Evolutionary conservation across 2,329 filamentous ascomycete genomes (phyloP).

Genomic region (Fusarium sp.): DNA sequence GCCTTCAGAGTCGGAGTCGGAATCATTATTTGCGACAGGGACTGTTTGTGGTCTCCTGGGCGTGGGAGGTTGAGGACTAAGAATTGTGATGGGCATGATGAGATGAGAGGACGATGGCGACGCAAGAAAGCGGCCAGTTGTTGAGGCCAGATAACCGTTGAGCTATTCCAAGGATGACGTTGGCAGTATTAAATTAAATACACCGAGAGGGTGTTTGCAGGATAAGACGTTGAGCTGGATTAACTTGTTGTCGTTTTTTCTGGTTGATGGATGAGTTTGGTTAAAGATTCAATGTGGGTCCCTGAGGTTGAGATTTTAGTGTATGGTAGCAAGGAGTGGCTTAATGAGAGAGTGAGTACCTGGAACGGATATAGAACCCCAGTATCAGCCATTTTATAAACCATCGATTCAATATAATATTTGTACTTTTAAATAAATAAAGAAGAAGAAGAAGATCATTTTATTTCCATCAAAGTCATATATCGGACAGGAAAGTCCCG

Average conservation of each 20-base stretch:
- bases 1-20: constrained; percentile 59
- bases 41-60: constrained; percentile 38
- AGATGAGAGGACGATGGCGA: constrained; percentile 23
- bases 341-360: not conserved
- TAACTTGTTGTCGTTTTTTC: constrained; percentile 14
- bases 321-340: constrained; percentile 6
- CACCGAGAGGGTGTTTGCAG: not conserved
- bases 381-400: not conserved
- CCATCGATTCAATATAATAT: not conserved
- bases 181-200: not conserved
- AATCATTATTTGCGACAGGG: constrained; percentile 50
- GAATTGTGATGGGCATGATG: constrained; percentile 63
- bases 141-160: not conserved
- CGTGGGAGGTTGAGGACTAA: constrained; percentile 54
- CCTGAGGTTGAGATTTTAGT: constrained; percentile 46
- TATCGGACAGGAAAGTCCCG: not conserved
- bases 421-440: not conserved
- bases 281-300: constrained; percentile 48
- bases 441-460: not conserved
- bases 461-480: not conserved
- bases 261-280: constrained; percentile 35
- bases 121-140: constrained; percentile 5
- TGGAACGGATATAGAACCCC: too few relatives aligned
- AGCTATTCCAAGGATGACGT: too few relatives aligned
- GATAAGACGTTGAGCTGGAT: constrained; percentile 1